Percentiles rank a stretch among this genome's conserved stretches.
Conservation (phyloP, 2,329 filamentous ascomycete species). For the Aspergillus sp. region DNA sequence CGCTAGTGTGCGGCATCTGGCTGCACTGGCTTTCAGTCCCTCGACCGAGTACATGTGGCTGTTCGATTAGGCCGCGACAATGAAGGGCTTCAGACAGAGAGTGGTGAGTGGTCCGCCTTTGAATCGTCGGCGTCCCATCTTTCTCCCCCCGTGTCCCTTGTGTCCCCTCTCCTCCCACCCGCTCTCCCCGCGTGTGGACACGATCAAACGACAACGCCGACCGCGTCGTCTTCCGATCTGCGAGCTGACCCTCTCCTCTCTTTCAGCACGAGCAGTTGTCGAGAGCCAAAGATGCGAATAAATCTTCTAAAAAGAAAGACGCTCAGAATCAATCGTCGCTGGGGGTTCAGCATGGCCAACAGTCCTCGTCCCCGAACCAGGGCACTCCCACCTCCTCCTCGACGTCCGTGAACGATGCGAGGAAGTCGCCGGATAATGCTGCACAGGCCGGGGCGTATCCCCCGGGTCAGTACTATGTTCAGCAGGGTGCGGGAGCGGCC, state of each 20-base stretch:
- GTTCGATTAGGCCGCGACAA: conserved; percentile 54
- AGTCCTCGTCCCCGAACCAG: conserved; percentile 61
- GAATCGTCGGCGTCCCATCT: conserved; percentile 8
- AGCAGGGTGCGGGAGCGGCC: conserved; percentile 34
- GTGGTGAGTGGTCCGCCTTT: conserved; percentile 66
- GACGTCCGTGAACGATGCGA: conserved; percentile 78
- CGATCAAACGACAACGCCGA: background rate
- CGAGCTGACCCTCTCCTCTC: conserved; percentile 19
- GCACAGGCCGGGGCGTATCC: conserved; percentile 30
- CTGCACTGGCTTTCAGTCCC: conserved; percentile 35
- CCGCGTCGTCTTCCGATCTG: background rate
- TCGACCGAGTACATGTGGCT: conserved; percentile 37
- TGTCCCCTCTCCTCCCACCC: background rate
- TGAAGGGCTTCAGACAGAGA: conserved; percentile 98
- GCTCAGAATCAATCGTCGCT: conserved; percentile 64
- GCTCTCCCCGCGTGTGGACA: conserved; percentile 1
- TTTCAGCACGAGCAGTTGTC: conserved; percentile 78
- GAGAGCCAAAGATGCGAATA: conserved; percentile 81
- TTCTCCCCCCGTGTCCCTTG: conserved; percentile 23
- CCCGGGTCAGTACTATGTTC: conserved; percentile 39
- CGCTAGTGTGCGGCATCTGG: conserved; percentile 35
- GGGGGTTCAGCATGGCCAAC: conserved; percentile 49
- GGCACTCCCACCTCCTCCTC: conserved; percentile 85
- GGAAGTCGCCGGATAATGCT: conserved; percentile 62
- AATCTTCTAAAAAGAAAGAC: conserved; percentile 68